phyloP scores from a whole-genome alignment of 1,139 yeast species.

The Saccharomyces hybrid region DNA sequence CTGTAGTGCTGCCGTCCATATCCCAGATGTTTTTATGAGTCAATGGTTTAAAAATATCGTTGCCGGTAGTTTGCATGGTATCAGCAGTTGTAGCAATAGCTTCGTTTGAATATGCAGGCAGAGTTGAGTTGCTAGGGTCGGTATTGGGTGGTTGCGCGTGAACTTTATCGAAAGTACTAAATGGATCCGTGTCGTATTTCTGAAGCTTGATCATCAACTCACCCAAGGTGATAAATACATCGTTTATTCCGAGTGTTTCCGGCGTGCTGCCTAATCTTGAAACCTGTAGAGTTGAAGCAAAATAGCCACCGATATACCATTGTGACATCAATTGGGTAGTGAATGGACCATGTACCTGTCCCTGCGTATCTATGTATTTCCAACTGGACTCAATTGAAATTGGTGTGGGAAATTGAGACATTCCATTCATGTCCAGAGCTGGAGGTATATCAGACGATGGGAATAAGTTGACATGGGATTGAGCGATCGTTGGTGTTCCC shows the following conservation, averaged over 20 bases:
- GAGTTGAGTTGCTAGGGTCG: background rate
- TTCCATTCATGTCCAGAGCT: background rate
- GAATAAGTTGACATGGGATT: background rate
- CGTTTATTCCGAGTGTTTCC: constrained; percentile 24
- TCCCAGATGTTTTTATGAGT: background rate
- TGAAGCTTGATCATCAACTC: constrained; percentile 22
- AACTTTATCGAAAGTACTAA: constrained; percentile 19
- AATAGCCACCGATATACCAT: constrained; percentile 28
- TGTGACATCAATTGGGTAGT: constrained; percentile 25
- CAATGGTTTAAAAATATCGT: background rate
- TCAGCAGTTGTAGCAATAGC: background rate
- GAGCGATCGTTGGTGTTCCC: background rate
- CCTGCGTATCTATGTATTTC: constrained; percentile 29
- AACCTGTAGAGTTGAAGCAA: constrained; percentile 26
- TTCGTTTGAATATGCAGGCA: background rate
- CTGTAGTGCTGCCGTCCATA: background rate
- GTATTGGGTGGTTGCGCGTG: background rate
- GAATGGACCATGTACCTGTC: constrained; percentile 31
- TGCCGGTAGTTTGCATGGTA: background rate
- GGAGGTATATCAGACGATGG: background rate
- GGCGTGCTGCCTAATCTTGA: constrained; percentile 16
- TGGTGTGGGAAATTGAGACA: background rate
- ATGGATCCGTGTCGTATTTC: constrained; percentile 23
- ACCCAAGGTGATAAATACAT: constrained; percentile 21
- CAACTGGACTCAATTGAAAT: constrained; percentile 28